phyloP scores from a whole-genome alignment of 768 basidiomycete species.

The Mrakia blollopis region DNA sequence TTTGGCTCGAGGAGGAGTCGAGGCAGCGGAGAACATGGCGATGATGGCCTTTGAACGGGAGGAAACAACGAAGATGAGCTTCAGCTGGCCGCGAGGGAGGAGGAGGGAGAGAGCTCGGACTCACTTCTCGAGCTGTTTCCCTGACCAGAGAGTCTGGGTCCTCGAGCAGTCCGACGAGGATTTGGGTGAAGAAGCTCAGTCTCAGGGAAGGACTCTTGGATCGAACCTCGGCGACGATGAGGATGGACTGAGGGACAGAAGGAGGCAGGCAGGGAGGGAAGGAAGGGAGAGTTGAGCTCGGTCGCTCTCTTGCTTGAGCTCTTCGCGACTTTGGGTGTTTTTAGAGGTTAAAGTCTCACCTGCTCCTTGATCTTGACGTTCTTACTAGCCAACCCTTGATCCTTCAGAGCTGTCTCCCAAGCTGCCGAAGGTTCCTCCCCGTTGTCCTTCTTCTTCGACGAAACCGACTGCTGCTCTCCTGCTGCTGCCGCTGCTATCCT shows the following conservation, averaged over 20 bases:
- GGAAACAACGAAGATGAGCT: background rate
- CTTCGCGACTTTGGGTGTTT: too few relatives aligned
- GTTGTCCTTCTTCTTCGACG: constrained; percentile 42
- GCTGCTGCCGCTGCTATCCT: constrained; percentile 8
- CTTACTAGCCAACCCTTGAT: constrained; percentile 60
- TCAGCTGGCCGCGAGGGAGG: too few relatives aligned
- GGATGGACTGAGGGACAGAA: background rate
- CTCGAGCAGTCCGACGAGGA: constrained; percentile 78
- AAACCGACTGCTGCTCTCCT: too few relatives aligned
- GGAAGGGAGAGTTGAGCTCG: background rate
- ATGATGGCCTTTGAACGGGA: constrained; percentile 55
- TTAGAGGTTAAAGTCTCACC: too few relatives aligned
- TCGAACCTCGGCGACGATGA: constrained; percentile 46
- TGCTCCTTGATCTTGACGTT: constrained; percentile 84
- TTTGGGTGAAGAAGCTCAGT: constrained; percentile 69
- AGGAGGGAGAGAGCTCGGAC: background rate
- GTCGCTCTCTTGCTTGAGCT: background rate
- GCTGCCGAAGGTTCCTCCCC: constrained; percentile 58
- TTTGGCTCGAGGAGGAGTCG: constrained; percentile 76
- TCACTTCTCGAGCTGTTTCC: constrained; percentile 62
- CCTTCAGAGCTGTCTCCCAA: constrained; percentile 68
- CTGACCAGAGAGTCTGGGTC: constrained; percentile 88
- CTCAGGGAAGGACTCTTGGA: constrained; percentile 63
- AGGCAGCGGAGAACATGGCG: constrained; percentile 75
- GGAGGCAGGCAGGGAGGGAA: constrained; percentile 4